Evolutionary conservation across 1,139 yeast species (phyloP), one percentile per base, ranked within the genome.

Genomic region (Saccharomycopsis hybrid): DNA sequence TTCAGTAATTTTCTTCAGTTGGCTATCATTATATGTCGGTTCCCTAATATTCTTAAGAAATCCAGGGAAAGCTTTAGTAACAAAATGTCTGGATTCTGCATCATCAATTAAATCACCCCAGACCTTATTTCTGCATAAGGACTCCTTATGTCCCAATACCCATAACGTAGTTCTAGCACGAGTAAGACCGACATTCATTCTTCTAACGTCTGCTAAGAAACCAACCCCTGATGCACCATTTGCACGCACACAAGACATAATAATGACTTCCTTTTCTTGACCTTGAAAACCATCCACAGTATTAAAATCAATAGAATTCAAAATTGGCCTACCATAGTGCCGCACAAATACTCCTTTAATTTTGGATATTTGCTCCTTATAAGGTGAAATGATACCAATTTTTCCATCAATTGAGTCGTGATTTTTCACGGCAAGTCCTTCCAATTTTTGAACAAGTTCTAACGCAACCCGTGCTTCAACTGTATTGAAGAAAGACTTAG

Each of bases 271-370:
- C 64, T 90, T 92, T 63, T 92, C 98, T 65, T 92, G 97, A 58
- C 98, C 98, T 70, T 92, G 98, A 63, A 89, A 92, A 1, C 98
- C 98, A 72, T 92, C 98, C 52, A 92, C 92, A 0, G 99, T 89
- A 60, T 90, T 89, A 68, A 94, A 89, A 62, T 87, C 96, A 48
- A 94, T 79, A 54, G 78, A 83, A 35, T 77, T 73, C 29, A 77
- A 66, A 43, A 90, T 84, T 2, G 70, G 60, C 2, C 69, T 70
- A 8, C 97, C 97, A 60, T 77, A 85, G 53, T 70, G 70, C 27
- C 70, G 68, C 8, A 70, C 63, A 59, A 92, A 92, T 1, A 73
- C 67, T 30, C 73, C 71, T 57, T 77, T 78, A 52, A 92, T 64
- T 2, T 74, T 70, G 41, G 72, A 62, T 36, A 89, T 80, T 62